Evolutionary conservation across 1,139 yeast species (phyloP).

Genomic region (Yamadazyma dendronema): DNA sequence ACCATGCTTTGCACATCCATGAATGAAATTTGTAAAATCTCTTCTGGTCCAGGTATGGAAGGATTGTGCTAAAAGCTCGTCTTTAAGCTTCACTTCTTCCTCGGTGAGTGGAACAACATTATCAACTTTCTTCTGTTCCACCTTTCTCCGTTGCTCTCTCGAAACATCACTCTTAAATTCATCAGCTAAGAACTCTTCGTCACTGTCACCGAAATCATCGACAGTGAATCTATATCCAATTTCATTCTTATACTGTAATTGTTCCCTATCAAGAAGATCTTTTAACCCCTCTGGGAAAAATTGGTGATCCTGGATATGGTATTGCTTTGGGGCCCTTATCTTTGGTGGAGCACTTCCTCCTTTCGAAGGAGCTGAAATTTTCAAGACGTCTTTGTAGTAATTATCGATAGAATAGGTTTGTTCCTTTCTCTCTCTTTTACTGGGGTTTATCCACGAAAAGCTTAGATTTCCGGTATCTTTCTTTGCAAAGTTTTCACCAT

Average conservation of each 20-base stretch:
- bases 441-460: slow-evolving; percentile 79
- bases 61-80: slow-evolving; percentile 58
- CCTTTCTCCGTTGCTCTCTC: slow-evolving; percentile 43
- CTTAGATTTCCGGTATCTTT: slow-evolving; percentile 43
- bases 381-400: slow-evolving; percentile 79
- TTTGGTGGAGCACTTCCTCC: slow-evolving; percentile 31
- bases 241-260: slow-evolving; percentile 69
- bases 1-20: slow-evolving; percentile 78
- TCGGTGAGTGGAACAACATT: slow-evolving; percentile 70
- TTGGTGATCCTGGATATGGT: slow-evolving; percentile 82
- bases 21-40: slow-evolving; percentile 84
- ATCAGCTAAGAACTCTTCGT: slow-evolving; percentile 56
- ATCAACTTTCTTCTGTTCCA: slow-evolving; percentile 67
- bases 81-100: slow-evolving; percentile 68
- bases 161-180: slow-evolving; percentile 39
- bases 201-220: slow-evolving; percentile 52
- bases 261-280: slow-evolving; percentile 73
- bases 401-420: slow-evolving; percentile 85
- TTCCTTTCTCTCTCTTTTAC: slow-evolving; percentile 87
- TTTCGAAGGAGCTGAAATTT: slow-evolving; percentile 21
- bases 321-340: slow-evolving; percentile 67
- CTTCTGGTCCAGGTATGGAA: slow-evolving; percentile 83
- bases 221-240: slow-evolving; percentile 68
- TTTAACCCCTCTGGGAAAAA: slow-evolving; percentile 70
- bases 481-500: slow-evolving; percentile 89